These are phyloP conservation scores for Aspergillus udagawae DNA, from an alignment of 2,329 filamentous ascomycete genomes.

Conservation along the genomic window DNA sequence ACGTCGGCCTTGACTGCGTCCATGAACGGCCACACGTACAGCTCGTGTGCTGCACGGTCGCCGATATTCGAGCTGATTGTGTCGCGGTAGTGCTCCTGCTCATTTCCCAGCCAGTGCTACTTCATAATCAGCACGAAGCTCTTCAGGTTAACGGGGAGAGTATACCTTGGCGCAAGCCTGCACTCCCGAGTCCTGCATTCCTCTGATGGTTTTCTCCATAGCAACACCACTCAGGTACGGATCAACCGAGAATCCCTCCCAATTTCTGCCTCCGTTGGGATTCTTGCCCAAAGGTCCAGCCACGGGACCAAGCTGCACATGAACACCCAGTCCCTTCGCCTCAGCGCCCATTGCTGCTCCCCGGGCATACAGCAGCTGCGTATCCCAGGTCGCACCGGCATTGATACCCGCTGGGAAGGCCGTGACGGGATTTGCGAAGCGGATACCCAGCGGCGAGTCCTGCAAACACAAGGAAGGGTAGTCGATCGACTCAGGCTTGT, in stretches of 20 bases:
- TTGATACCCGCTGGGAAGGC: constrained; percentile 42
- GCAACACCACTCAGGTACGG: constrained; percentile 40
- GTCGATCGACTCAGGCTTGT: constrained; percentile 21
- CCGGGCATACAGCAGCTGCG: constrained; percentile 49
- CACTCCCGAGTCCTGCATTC: constrained; percentile 43
- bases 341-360: constrained; percentile 54
- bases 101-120: constrained; percentile 59
- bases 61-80: constrained; percentile 54
- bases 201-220: constrained; percentile 38
- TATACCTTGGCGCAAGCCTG: constrained; percentile 24
- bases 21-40: constrained; percentile 75
- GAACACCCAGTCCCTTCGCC: constrained; percentile 26
- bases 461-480: constrained; percentile 33
- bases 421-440: constrained; percentile 42
- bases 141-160: not conserved
- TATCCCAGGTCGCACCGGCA: constrained; percentile 51
- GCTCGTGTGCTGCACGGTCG: constrained; percentile 69
- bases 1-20: constrained; percentile 68
- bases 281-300: constrained; percentile 41
- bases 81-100: constrained; percentile 52
- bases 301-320: constrained; percentile 40
- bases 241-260: constrained; percentile 42
- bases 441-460: constrained; percentile 34
- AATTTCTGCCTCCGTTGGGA: constrained; percentile 41
- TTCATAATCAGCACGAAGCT: constrained; percentile 48